Evolutionary conservation across 1,284 basidiomycete species (phyloP).

Genomic region (Mycosarcoma mackinlayi): DNA sequence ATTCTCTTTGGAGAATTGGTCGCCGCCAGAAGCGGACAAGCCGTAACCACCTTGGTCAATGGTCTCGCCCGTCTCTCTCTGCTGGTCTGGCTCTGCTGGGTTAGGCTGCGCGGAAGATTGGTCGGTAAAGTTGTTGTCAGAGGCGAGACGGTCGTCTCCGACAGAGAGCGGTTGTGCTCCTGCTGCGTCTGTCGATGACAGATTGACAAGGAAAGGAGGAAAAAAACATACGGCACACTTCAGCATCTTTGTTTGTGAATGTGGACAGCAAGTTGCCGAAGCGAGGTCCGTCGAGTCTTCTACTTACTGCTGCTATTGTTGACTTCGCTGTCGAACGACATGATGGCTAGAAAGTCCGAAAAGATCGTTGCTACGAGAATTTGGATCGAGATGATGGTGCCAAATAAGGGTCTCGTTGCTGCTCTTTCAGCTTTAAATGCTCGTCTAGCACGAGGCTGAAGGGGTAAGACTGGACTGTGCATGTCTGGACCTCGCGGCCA

Average conservation of each 20-base stretch:
- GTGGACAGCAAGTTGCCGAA: no score
- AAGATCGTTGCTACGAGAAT: background rate
- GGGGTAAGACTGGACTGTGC: slow-evolving; percentile 5
- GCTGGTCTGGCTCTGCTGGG: slow-evolving; percentile 19
- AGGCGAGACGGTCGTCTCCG: slow-evolving; percentile 42
- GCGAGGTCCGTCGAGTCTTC: background rate
- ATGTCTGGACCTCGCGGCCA: no score
- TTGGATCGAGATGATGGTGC: background rate
- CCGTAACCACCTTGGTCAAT: slow-evolving; percentile 47
- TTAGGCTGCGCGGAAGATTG: slow-evolving; percentile 35
- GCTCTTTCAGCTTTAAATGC: no score
- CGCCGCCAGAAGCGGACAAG: slow-evolving; percentile 36
- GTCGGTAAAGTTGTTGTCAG: slow-evolving; percentile 46
- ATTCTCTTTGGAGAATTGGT: slow-evolving; percentile 41
- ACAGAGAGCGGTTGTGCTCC: slow-evolving; percentile 33
- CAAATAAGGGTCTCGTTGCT: background rate
- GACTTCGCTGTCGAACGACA: slow-evolving; percentile 13
- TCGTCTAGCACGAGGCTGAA: no score
- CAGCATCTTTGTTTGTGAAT: background rate
- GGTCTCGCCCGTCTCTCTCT: slow-evolving; percentile 28
- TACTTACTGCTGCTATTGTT: slow-evolving; percentile 37
- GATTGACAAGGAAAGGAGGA: background rate
- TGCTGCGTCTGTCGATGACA: slow-evolving; percentile 11
- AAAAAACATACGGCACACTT: background rate
- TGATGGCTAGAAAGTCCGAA: background rate